Evolutionary conservation across 2,329 filamentous ascomycete species (phyloP).

Genomic region (Corynespora cassiicola): DNA sequence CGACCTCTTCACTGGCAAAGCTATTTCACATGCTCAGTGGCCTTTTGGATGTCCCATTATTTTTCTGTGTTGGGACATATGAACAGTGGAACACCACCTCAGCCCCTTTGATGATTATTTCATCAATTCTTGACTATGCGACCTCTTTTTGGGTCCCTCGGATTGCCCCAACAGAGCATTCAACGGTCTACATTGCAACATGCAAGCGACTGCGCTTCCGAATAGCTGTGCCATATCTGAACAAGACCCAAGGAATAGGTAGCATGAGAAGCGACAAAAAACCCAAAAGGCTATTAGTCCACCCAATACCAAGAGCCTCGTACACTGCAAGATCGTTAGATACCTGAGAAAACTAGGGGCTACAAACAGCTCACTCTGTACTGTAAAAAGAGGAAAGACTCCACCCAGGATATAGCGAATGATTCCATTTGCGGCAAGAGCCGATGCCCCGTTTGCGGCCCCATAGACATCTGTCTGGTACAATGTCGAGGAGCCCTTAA

Average conservation of each 20-base stretch:
- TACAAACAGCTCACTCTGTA: slow-evolving; percentile 38
- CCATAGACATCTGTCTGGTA: slow-evolving; percentile 27
- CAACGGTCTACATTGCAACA: no score
- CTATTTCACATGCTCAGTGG: no score
- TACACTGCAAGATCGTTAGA: slow-evolving; percentile 50
- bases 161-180: no score
- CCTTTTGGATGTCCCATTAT: no score
- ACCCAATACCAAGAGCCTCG: slow-evolving; percentile 38
- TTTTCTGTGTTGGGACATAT: no score
- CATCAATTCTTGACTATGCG: no score
- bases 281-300: slow-evolving; percentile 39
- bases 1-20: no score
- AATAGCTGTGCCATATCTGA: slow-evolving; percentile 21
- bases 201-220: slow-evolving; percentile 19
- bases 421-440: slow-evolving; percentile 58
- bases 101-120: no score
- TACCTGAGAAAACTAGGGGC: slow-evolving; percentile 2
- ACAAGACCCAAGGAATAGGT: slow-evolving; percentile 24
- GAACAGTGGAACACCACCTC: no score
- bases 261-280: slow-evolving; percentile 40
- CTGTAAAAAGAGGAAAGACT: slow-evolving; percentile 59
- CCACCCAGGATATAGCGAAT: slow-evolving; percentile 57
- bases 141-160: no score
- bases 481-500: slow-evolving; percentile 13
- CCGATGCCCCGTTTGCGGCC: slow-evolving; percentile 39